phyloP scores from a whole-genome alignment of 2,329 filamentous ascomycete genomes.

The Sporothrix mexicana region DNA sequence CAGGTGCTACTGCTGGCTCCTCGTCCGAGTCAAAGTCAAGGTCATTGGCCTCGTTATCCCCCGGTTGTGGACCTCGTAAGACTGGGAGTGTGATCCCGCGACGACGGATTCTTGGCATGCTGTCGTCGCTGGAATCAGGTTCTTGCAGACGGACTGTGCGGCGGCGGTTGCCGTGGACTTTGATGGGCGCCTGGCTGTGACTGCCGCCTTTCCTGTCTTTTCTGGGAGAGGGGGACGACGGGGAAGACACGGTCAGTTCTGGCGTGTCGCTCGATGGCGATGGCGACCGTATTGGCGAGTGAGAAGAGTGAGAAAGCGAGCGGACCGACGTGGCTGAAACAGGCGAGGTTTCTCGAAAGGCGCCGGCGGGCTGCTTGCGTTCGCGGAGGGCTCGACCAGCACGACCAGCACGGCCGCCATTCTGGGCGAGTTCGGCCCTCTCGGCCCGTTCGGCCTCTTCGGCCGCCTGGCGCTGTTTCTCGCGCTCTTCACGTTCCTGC shows the following conservation, averaged over 20 bases:
- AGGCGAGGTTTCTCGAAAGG: background rate
- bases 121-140: background rate
- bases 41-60: too few relatives aligned
- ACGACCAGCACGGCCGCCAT: background rate
- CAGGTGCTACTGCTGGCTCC: too few relatives aligned
- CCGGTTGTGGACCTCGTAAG: too few relatives aligned
- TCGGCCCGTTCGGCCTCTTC: background rate
- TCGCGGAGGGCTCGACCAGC: background rate
- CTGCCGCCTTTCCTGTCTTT: background rate
- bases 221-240: background rate
- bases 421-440: background rate
- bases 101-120: background rate
- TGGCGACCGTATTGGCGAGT: background rate
- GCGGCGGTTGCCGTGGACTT: slow-evolving; percentile 21
- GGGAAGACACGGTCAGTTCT: too few relatives aligned
- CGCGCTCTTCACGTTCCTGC: background rate
- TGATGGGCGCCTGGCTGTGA: background rate
- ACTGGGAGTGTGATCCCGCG: background rate
- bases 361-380: slow-evolving; percentile 8
- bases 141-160: slow-evolving; percentile 2
- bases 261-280: background rate
- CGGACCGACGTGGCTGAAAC: background rate
- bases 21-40: too few relatives aligned
- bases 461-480: background rate
- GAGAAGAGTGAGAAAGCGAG: background rate